Percentiles rank a stretch among this genome's conserved stretches.
These are phyloP conservation scores for Boletus patriciae DNA, from an alignment of 768 basidiomycete species.

Conservation along the genomic window DNA sequence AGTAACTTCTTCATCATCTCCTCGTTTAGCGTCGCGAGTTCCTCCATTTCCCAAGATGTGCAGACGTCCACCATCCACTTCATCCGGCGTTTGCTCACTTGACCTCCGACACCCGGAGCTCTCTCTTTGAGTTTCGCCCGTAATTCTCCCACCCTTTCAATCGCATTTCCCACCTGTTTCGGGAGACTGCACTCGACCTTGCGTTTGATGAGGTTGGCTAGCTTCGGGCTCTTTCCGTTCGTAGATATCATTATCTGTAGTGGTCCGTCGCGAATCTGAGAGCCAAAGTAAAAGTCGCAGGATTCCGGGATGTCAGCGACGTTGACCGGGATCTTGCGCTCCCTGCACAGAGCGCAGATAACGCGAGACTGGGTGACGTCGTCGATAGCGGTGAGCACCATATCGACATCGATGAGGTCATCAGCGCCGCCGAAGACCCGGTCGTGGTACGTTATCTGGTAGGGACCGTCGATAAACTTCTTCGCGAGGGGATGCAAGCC, in stretches of 20 bases:
- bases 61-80: constrained; percentile 89
- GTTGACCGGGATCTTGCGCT: constrained; percentile 80
- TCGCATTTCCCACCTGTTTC: constrained; percentile 69
- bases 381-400: constrained; percentile 94
- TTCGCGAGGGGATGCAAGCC: constrained; percentile 65
- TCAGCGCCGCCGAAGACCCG: constrained; percentile 61
- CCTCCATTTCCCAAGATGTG: constrained; percentile 81
- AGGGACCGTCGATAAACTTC: constrained; percentile 45
- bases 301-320: constrained; percentile 94
- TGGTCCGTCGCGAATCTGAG: constrained; percentile 86
- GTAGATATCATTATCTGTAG: constrained; percentile 96
- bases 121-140: constrained; percentile 70
- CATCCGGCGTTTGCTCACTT: constrained; percentile 79
- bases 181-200: constrained; percentile 70
- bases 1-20: constrained; percentile 62
- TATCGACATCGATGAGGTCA: constrained; percentile 71
- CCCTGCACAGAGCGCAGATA: constrained; percentile 72
- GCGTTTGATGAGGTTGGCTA: constrained; percentile 80
- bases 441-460: constrained; percentile 65
- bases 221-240: constrained; percentile 87
- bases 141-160: constrained; percentile 75
- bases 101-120: constrained; percentile 81
- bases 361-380: constrained; percentile 66
- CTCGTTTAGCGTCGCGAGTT: constrained; percentile 71
- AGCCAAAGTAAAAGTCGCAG: constrained; percentile 99